Evolutionary conservation across 2,329 filamentous ascomycete genomes (phyloP).

Genomic region (Fusarium illudens): DNA sequence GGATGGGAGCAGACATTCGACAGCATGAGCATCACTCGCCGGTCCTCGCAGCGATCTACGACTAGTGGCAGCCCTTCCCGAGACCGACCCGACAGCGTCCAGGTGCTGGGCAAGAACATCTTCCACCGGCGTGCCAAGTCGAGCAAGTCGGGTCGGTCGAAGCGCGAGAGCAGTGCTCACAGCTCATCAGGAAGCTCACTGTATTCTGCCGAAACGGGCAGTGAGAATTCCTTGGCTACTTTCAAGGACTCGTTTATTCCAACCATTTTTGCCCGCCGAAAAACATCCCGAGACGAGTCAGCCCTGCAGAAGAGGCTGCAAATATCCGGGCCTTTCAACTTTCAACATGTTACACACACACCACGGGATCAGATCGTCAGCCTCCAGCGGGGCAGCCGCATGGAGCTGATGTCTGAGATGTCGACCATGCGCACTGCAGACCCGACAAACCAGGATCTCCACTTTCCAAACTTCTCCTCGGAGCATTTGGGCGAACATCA

Average conservation of each 20-base stretch:
- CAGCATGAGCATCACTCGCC: constrained; percentile 59
- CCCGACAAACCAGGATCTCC: constrained; percentile 48
- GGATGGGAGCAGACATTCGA: constrained; percentile 62
- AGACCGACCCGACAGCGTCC: constrained; percentile 67
- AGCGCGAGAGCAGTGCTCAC: constrained; percentile 59
- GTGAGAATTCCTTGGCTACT: constrained; percentile 46
- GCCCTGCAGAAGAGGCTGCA: constrained; percentile 53
- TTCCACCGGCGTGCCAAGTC: constrained; percentile 63
- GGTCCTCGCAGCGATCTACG: constrained; percentile 65
- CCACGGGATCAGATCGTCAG: constrained; percentile 58
- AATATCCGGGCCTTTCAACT: constrained; percentile 73
- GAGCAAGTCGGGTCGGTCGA: constrained; percentile 51
- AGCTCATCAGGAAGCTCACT: constrained; percentile 59
- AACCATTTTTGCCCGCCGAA: constrained; percentile 61
- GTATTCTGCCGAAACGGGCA: constrained; percentile 55
- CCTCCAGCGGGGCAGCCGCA: constrained; percentile 51
- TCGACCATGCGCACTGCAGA: constrained; percentile 49
- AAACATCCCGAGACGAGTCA: constrained; percentile 48
- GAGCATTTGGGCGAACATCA: constrained; percentile 30
- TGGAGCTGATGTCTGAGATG: constrained; percentile 55
- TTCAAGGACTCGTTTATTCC: constrained; percentile 58
- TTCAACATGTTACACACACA: constrained; percentile 70
- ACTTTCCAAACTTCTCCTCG: constrained; percentile 58
- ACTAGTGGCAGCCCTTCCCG: constrained; percentile 60
- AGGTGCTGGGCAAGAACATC: constrained; percentile 66